Evolutionary conservation across 2,329 filamentous ascomycete genomes (phyloP).

Genomic region (Trichophyton benhamiae): DNA sequence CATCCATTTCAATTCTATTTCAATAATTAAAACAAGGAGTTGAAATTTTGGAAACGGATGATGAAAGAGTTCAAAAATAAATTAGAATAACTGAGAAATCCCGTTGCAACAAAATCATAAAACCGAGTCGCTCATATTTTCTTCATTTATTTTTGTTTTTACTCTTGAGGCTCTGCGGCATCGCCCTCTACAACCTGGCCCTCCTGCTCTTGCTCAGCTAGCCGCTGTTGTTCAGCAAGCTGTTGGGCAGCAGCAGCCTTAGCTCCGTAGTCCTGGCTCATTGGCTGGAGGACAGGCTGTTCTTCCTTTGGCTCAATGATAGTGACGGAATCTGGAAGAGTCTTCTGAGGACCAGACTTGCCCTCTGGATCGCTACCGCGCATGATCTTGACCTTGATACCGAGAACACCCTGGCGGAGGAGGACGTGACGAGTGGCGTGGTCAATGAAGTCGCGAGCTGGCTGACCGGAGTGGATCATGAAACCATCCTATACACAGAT

Average conservation of each 20-base stretch:
- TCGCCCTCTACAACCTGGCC: slow-evolving; percentile 16
- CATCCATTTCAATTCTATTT: slow-evolving; percentile 5
- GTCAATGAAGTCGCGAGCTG: slow-evolving; percentile 99
- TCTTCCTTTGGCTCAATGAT: slow-evolving; percentile 99
- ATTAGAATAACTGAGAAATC: slow-evolving; percentile 1
- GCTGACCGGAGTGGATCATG: slow-evolving; percentile 99
- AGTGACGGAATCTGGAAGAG: slow-evolving; percentile 94
- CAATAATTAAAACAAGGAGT: not conserved
- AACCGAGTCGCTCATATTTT: slow-evolving; percentile 2
- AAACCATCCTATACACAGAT: slow-evolving; percentile 61
- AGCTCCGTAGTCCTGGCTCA: slow-evolving; percentile 96
- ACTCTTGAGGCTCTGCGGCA: slow-evolving; percentile 37
- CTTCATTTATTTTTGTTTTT: slow-evolving; percentile 22
- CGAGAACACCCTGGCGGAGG: slow-evolving; percentile 97
- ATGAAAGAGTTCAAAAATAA: slow-evolving; percentile 1
- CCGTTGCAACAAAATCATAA: slow-evolving; percentile 1
- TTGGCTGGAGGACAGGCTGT: slow-evolving; percentile 83
- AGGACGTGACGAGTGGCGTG: slow-evolving; percentile 96
- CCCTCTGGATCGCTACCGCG: slow-evolving; percentile 97
- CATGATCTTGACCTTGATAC: slow-evolving; percentile 99
- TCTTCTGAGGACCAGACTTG: slow-evolving; percentile 96
- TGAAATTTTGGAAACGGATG: not conserved
- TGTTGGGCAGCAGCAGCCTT: slow-evolving; percentile 61
- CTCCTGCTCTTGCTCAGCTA: slow-evolving; percentile 41
- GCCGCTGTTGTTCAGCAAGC: slow-evolving; percentile 43